phyloP scores from a whole-genome alignment of 805 yeast genomes.

The Wickerhamomyces tratensis region DNA sequence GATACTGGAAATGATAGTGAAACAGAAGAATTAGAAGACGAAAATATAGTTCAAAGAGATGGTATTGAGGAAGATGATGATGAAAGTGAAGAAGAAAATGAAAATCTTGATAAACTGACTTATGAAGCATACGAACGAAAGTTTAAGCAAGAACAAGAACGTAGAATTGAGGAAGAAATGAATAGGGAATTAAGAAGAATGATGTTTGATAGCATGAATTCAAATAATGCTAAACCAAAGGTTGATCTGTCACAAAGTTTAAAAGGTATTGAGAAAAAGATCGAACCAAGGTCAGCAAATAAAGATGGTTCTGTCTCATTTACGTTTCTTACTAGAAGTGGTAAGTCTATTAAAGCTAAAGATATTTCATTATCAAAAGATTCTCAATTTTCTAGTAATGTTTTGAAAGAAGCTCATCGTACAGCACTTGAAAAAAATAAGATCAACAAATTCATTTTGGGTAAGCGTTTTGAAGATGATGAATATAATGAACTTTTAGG shows the following conservation, averaged over 20 bases:
- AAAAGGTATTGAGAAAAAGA: neutral
- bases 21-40: slow-evolving; percentile 19
- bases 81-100: slow-evolving; percentile 15
- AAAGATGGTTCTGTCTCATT: slow-evolving; percentile 26
- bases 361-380: slow-evolving; percentile 42
- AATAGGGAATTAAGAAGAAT: slow-evolving; percentile 48
- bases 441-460: slow-evolving; percentile 45
- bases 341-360: slow-evolving; percentile 34
- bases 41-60: slow-evolving; percentile 13
- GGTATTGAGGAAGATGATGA: slow-evolving; percentile 11
- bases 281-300: neutral
- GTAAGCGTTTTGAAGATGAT: slow-evolving; percentile 22
- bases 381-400: slow-evolving; percentile 42
- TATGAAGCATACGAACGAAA: slow-evolving; percentile 29
- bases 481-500: neutral
- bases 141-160: slow-evolving; percentile 30
- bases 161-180: slow-evolving; percentile 37
- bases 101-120: slow-evolving; percentile 20
- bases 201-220: slow-evolving; percentile 39
- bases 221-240: slow-evolving; percentile 6
- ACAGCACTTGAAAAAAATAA: slow-evolving; percentile 43
- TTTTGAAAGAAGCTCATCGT: slow-evolving; percentile 39
- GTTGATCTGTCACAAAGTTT: slow-evolving; percentile 10
- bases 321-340: slow-evolving; percentile 45
- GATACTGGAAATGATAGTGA: slow-evolving; percentile 18